A percentile compares a stretch with the other conserved stretches of the same genome.
Evolutionary conservation across 768 basidiomycete genomes (phyloP).

Genomic region (Xerocomellus dryophilus): DNA sequence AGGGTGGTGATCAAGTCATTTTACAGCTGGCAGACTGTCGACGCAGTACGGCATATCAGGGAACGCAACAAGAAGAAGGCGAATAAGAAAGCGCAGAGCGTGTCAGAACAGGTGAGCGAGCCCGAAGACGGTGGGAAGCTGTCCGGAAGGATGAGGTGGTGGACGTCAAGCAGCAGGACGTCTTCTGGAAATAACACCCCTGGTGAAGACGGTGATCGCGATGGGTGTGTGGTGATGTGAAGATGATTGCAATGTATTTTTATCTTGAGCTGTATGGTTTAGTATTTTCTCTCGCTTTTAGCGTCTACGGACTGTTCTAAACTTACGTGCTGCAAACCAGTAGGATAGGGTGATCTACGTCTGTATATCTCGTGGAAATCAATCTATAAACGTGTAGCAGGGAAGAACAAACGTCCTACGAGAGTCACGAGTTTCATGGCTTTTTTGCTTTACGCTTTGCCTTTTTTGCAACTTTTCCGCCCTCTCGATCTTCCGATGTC

Average conservation of each 20-base stretch:
- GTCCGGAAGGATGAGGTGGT: conserved; percentile 28
- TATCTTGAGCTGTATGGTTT: conserved; percentile 30
- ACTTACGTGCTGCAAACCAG: conserved; percentile 14
- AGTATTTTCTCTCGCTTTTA: conserved; percentile 13
- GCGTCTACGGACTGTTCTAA: conserved; percentile 11
- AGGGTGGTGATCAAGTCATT: conserved; percentile 81
- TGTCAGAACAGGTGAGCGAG: conserved; percentile 32
- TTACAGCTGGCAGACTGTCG: conserved; percentile 83
- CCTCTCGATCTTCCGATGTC: conserved; percentile 21
- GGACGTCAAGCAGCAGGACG: conserved; percentile 46
- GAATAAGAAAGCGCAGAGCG: conserved; percentile 42
- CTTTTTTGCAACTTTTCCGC: conserved; percentile 33
- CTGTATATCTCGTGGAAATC: conserved; percentile 14
- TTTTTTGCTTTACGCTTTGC: conserved; percentile 35
- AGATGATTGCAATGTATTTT: conserved; percentile 22
- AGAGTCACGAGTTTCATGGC: conserved; percentile 1
- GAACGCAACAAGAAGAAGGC: conserved; percentile 63
- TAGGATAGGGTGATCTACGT: conserved; percentile 14
- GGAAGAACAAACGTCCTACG: conserved; percentile 8
- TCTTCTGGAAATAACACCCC: conserved; percentile 52
- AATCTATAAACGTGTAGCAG: conserved; percentile 13
- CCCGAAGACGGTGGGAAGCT: conserved; percentile 27
- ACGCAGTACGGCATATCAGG: conserved; percentile 63
- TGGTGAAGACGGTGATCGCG: conserved; percentile 45
- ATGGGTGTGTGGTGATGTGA: conserved; percentile 71